Percentiles rank a stretch among this genome's conserved stretches.
These are phyloP conservation scores for Nasturtium officinale DNA, from an alignment of 345 rosid species.

Conservation along the genomic window DNA sequence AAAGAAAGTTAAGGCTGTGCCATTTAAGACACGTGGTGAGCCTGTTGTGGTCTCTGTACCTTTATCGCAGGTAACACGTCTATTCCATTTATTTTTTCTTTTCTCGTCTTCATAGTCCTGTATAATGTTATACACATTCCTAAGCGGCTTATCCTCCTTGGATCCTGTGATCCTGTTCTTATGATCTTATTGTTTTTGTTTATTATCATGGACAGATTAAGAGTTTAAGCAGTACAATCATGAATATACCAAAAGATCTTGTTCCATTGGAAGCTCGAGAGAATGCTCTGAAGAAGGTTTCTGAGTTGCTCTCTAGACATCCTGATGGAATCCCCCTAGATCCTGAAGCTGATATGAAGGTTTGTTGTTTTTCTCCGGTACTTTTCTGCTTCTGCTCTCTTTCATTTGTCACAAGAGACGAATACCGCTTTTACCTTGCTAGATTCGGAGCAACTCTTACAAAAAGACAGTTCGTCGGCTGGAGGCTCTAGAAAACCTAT, in stretches of 20 bases:
- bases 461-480: constrained; percentile 74
- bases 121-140: constrained; percentile 12
- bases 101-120: constrained; percentile 3
- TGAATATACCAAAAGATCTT: constrained; percentile 79
- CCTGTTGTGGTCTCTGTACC: constrained; percentile 79
- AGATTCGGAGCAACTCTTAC: constrained; percentile 81
- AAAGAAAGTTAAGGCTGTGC: constrained; percentile 62
- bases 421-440: constrained; percentile 35
- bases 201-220: constrained; percentile 59
- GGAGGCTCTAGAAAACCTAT: constrained; percentile 84
- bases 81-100: neutral
- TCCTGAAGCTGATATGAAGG: constrained; percentile 93
- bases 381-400: constrained; percentile 21
- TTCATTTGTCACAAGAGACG: constrained; percentile 8
- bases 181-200: constrained; percentile 27
- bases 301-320: constrained; percentile 79
- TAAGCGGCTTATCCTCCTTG: neutral
- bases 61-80: constrained; percentile 61
- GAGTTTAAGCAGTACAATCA: constrained; percentile 75
- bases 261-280: constrained; percentile 84
- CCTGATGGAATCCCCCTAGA: constrained; percentile 77
- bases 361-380: constrained; percentile 17
- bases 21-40: constrained; percentile 75
- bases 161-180: constrained; percentile 8
- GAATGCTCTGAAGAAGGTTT: constrained; percentile 79